These are phyloP conservation scores for Didymella exigua DNA, from an alignment of 2,329 filamentous ascomycete genomes.

Conservation along the genomic window DNA sequence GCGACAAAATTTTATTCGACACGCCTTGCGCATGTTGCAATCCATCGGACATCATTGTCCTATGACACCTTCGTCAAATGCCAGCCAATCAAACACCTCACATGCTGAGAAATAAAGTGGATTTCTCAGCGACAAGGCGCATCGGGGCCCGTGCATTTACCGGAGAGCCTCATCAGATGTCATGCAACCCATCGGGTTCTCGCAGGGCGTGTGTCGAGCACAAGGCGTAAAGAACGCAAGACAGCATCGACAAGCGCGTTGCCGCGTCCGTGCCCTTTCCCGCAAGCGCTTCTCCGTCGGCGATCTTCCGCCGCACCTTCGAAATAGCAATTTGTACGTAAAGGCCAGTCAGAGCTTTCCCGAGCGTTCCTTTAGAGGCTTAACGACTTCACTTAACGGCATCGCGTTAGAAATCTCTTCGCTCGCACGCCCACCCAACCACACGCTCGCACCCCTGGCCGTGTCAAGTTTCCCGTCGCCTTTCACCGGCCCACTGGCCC, in stretches of 20 bases:
- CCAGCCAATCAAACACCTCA: slow-evolving; percentile 5
- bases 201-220: slow-evolving; percentile 2
- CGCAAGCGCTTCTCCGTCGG: slow-evolving; percentile 19
- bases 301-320: slow-evolving; percentile 9
- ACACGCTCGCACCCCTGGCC: neutral
- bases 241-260: neutral
- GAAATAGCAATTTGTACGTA: slow-evolving; percentile 15
- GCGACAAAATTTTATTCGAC: slow-evolving; percentile 17
- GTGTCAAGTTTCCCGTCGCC: slow-evolving; percentile 19
- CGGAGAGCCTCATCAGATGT: slow-evolving; percentile 15
- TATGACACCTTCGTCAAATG: slow-evolving; percentile 11
- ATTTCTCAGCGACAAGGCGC: slow-evolving; percentile 18
- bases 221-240: slow-evolving; percentile 7
- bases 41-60: slow-evolving; percentile 7
- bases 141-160: slow-evolving; percentile 3
- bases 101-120: slow-evolving; percentile 7
- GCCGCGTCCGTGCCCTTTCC: slow-evolving; percentile 14
- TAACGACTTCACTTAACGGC: slow-evolving; percentile 21
- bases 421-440: slow-evolving; percentile 4
- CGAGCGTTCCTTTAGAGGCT: slow-evolving; percentile 12
- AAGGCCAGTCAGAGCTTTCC: slow-evolving; percentile 15
- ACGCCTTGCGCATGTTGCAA: slow-evolving; percentile 16
- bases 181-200: slow-evolving; percentile 4
- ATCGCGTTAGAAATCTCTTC: slow-evolving; percentile 20
- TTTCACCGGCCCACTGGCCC: neutral